Evolutionary conservation across 192 early-diverging fungal species (phyloP).

Genomic region (Phlyctochytrium arcticum): DNA sequence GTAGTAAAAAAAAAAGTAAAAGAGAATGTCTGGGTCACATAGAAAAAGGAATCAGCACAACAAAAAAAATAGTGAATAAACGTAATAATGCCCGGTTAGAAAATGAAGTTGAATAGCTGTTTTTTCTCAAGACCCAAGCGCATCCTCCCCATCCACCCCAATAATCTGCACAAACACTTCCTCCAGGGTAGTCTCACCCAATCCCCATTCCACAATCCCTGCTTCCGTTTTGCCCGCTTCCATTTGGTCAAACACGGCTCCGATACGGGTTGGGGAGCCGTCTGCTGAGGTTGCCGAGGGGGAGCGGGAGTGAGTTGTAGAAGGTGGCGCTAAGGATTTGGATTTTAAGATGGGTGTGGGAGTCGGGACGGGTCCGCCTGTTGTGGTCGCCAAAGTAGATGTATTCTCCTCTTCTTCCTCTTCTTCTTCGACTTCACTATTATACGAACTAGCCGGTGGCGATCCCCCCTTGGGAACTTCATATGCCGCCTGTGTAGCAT

Average conservation of each 20-base stretch:
- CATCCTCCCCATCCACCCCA: conserved; percentile 12
- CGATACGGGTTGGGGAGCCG: conserved; percentile 25
- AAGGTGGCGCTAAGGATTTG: not conserved
- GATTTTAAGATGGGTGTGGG: not conserved
- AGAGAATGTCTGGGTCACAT: too few relatives aligned
- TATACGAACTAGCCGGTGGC: too few relatives aligned
- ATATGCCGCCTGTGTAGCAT: conserved; percentile 55
- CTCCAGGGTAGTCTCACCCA: conserved; percentile 65
- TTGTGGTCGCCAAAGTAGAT: too few relatives aligned
- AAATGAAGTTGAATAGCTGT: too few relatives aligned
- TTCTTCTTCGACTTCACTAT: too few relatives aligned
- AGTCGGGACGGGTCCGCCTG: too few relatives aligned
- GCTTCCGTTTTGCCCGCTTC: conserved; percentile 49
- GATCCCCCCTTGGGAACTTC: conserved; percentile 52
- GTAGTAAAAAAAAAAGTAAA: too few relatives aligned
- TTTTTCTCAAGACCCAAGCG: not conserved
- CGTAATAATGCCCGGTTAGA: too few relatives aligned
- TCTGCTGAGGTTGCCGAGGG: not conserved
- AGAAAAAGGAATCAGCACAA: too few relatives aligned
- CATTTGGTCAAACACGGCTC: conserved; percentile 55
- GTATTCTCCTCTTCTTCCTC: not conserved
- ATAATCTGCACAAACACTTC: conserved; percentile 66
- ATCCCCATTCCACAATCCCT: conserved; percentile 70
- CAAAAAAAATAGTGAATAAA: too few relatives aligned
- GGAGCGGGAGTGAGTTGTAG: too few relatives aligned